Base-by-base conservation (phyloP, 352 stramenopile species). In the Phytophthora palmivora region DNA sequence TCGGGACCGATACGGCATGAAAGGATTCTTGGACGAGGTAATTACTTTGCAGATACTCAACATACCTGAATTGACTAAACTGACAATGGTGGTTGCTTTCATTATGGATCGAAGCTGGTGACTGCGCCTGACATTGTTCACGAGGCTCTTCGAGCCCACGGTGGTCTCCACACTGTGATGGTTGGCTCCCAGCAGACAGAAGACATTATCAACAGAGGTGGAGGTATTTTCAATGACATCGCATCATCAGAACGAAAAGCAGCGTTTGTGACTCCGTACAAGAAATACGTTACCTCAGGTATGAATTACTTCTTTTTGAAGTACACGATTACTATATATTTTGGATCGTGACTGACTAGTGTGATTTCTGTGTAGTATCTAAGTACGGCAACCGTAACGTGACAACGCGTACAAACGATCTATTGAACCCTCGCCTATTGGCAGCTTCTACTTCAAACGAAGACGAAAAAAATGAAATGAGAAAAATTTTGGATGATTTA, bases 221-320 rank as follows among this genome's bases (percentile, higher is more conserved):
- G 59, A 6, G 65, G 92, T 32, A 79, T 96, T 19, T 96, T 96
- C 43, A 37, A 53, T 5, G 58, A 70, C 5, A 72, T 96, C 19
- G 68, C 82, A 1, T 70, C 71, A 0, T 54, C 68, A 9, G 82
- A 93, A 44, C 68, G 84, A n/a, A 87, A 87, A 28, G 76, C 82
- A 22, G 83, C 83, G 7, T 91, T 96, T 16, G 77, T 94, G 18
- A 96, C 86, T 9, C 88, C 88, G 4, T 89, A 66, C 61, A 95
- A 96, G 57, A 94, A 93, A 77, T 96, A 96, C 37, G 82, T 95
- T 14, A 89, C 84, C 4, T 88, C 84, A 52, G 80, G 82, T 88
- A 61, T 19, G 73, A 67, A 8, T 16, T 26, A n/a, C n/a, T n/a
- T n/a, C n/a, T n/a, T n/a, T n/a, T n/a, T n/a, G n/a, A n/a, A n/a